phyloP scores from a whole-genome alignment of 208 protist genomes.

The Leishmania turanica region DNA sequence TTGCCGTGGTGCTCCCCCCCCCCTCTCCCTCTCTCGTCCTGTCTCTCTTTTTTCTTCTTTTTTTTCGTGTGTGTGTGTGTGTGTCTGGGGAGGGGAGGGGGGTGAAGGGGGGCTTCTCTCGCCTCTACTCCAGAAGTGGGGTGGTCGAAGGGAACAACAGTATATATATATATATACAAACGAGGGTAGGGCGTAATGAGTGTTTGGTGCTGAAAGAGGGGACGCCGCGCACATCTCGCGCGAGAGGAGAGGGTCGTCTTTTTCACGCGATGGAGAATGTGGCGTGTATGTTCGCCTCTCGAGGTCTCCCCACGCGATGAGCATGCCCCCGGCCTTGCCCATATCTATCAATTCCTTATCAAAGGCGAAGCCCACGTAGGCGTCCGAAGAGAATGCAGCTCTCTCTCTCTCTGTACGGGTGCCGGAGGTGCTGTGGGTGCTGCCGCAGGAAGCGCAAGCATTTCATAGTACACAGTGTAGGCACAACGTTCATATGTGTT shows the following conservation, averaged over 20 bases:
- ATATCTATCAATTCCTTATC: neutral
- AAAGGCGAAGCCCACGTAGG: neutral
- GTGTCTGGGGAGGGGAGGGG: too few relatives aligned
- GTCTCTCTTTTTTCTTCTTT: neutral
- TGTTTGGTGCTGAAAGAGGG: neutral
- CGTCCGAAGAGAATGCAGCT: neutral
- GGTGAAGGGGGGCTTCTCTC: too few relatives aligned
- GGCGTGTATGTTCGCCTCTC: neutral
- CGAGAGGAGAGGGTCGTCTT: neutral
- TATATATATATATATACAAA: too few relatives aligned
- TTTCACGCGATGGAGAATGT: neutral
- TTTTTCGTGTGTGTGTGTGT: neutral
- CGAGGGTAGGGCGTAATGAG: neutral
- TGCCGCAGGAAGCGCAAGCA: neutral
- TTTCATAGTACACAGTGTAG: neutral
- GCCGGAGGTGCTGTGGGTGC: neutral
- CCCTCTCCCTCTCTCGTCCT: too few relatives aligned
- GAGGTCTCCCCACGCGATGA: neutral
- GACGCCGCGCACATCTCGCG: neutral
- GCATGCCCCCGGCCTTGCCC: too few relatives aligned
- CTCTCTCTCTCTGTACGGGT: neutral
- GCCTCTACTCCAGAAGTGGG: neutral
- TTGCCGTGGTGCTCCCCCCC: too few relatives aligned
- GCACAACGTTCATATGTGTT: neutral
- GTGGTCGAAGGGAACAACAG: too few relatives aligned